Evolutionary conservation across 306 rosid species (phyloP), one percentile per base, ranked within the genome.

Genomic region (Ceratonia siliqua): DNA sequence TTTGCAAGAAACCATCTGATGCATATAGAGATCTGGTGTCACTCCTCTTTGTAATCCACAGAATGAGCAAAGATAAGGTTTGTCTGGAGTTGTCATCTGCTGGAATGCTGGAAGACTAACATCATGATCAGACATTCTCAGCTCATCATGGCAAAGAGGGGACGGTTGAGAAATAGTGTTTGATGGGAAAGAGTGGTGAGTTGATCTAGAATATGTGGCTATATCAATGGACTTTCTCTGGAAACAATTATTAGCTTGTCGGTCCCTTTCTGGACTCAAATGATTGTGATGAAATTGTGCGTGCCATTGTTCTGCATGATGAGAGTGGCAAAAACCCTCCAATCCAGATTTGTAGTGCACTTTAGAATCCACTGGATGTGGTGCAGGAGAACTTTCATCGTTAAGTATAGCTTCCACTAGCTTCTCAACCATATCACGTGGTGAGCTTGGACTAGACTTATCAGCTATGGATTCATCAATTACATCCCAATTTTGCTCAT

Each of bases 381-480:
- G 18, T 33, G 36, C 68, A 30, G 73, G 41, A 75, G 68, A 67
- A 18, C 53, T 73, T 45, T 80, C 87, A 67, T 77, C 81, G 39
- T 62, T 28, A 17, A 79, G 83, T 74, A 83, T 32, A 61, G 55
- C 70, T 24, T 79, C 85, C 25, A 81, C 56, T 27, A 84, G 78
- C 78, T 57, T 78, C 81, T 56, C 79, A 48, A 79, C 10, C 82
- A 57, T 74, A 48, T 48, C 71, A 63, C 46, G 30, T 25, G 77
- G 82, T 75, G 85, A 71, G 55, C 66, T 68, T 71, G 79, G 75
- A 63, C 66, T 57, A 30, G n/a, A 67, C 49, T 48, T 38, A 10
- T 81, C 83, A 70, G 63, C 57, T 50, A 41, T 24, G 78, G 74
- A 79, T 66, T 72, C 78, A 70, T 80, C 83, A 74, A 64, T 78